Base-by-base conservation (phyloP, 768 basidiomycete genomes). In the Sistotremastrum niveocremeum region DNA sequence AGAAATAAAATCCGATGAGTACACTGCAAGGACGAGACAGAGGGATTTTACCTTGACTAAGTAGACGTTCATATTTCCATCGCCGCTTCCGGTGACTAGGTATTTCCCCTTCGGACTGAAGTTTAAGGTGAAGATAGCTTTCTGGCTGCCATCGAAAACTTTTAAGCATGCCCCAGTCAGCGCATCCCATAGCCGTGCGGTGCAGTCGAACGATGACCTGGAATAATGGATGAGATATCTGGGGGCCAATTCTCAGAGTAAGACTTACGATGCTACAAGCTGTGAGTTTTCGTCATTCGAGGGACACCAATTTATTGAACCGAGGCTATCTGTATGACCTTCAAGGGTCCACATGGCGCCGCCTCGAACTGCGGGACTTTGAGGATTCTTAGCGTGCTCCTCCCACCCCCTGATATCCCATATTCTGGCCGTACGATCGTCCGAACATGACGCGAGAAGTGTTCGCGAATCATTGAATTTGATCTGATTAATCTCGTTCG, bases 181-280 rank as follows among this genome's bases (percentile, higher is more conserved):
- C 3, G 79, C 75, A 60, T 91, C 82, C 89, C 89, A 94, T 32
- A 94, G 52, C 37, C 85, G 76, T 4, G 83, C 75, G 2, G 86
- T 84, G 9, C 68, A 66, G 56, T 94, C 90, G 56, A 88, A 88
- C 4, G 86, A 86, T 7, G 80, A 75, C 6, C 84, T 89, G 52
- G 5, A 34, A 20, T 51, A 11, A 4, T 36, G 29, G 41, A 12
- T 6, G 10, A 28, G 34, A 37, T 34, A 12, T 33, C 28, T 42
- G n/a, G 40, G n/a, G 9, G 7, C 42, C 39, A 42, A 37, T 38
- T 12, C 35, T n/a, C 41, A 12, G 42, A 33, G 20, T 4, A 28
- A 44, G 29, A 63, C 76, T 57, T 56, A 84, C 84, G 86, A 85
- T 29, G 80, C 84, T 8, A 88, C 56, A 5, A 84, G 57, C 44